Evolutionary conservation across 495 filamentous ascomycete genomes (phyloP), one percentile per base, ranked within the genome.

Genomic region (Podospora appendiculata): DNA sequence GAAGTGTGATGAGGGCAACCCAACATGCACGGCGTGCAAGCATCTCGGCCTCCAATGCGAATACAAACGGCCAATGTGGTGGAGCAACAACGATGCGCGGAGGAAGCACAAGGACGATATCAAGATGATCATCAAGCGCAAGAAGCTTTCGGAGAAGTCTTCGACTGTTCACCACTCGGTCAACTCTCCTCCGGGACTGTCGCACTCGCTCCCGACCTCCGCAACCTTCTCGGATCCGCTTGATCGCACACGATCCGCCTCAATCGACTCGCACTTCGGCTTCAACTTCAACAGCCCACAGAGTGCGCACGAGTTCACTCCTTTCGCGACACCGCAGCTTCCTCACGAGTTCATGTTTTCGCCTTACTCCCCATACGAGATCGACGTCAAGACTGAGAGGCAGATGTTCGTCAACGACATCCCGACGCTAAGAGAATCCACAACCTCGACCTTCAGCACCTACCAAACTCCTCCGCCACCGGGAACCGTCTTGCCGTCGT

Each of bases 61-160:
- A 75, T 98, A 96, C 71, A 95, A 95, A 79, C 77, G 91, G 63
- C 92, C 93, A 10, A 80, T 88, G 67, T 98, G 93, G 93, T 98
- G 93, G 93, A 88, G 84, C 68, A 96, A 87, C 73, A 84, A 86
- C 59, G 90, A 95, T 55, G 82, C 85, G 69, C 78, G 93, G 53
- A 81, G 84, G 59, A 65, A 84, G 19, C 89, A 96, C 64, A 98
- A 98, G 77, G 93, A 96, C 65, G 73, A 81, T 17, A 91, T 98
- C 74, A 98, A 98, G 79, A 85, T 86, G 73, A 89, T 91, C 69
- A 98, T 98, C 74, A 95, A 95, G 80, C 82, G 89, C 50, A 96
- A 90, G 55, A 96, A 97, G 79, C 77, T 91, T 54, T 81, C 86
- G 39, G 92, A 97, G 72, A 93, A 95, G 80, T 76, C 77, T 40